Evolutionary conservation across 768 basidiomycete species (phyloP).

Genomic region (Pholiota microspora): DNA sequence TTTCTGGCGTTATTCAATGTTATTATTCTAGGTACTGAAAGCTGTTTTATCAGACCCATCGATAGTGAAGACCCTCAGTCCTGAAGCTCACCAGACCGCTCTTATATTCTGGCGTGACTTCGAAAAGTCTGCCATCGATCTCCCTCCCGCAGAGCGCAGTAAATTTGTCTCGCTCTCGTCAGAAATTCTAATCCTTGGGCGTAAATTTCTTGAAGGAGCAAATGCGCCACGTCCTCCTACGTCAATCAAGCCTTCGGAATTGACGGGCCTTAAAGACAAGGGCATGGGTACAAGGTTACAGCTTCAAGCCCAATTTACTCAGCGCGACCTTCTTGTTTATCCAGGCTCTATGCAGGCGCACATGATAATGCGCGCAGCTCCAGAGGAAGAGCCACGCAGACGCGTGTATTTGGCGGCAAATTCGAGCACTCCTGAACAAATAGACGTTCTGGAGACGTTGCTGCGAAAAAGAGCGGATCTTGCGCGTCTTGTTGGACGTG

Average conservation of each 20-base stretch:
- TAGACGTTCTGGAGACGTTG: slow-evolving; percentile 74
- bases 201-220: slow-evolving; percentile 77
- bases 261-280: slow-evolving; percentile 71
- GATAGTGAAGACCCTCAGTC: slow-evolving; percentile 62
- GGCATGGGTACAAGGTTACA: slow-evolving; percentile 74
- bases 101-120: slow-evolving; percentile 96
- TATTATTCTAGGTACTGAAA: slow-evolving; percentile 56
- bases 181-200: slow-evolving; percentile 82
- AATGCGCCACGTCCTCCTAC: slow-evolving; percentile 63
- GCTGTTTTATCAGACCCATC: slow-evolving; percentile 65
- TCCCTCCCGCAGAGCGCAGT: slow-evolving; percentile 72
- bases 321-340: slow-evolving; percentile 74
- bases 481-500: slow-evolving; percentile 79
- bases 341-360: slow-evolving; percentile 89
- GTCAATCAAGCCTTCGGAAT: slow-evolving; percentile 63
- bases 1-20: neutral
- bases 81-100: slow-evolving; percentile 83
- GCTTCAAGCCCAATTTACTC: slow-evolving; percentile 74
- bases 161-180: slow-evolving; percentile 90
- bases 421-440: slow-evolving; percentile 69
- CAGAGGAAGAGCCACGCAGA: slow-evolving; percentile 77
- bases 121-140: slow-evolving; percentile 92
- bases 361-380: slow-evolving; percentile 89
- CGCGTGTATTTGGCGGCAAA: slow-evolving; percentile 84
- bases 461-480: slow-evolving; percentile 78